phyloP scores from a whole-genome alignment of 345 rosid genomes.

The Lepidium sativum region DNA sequence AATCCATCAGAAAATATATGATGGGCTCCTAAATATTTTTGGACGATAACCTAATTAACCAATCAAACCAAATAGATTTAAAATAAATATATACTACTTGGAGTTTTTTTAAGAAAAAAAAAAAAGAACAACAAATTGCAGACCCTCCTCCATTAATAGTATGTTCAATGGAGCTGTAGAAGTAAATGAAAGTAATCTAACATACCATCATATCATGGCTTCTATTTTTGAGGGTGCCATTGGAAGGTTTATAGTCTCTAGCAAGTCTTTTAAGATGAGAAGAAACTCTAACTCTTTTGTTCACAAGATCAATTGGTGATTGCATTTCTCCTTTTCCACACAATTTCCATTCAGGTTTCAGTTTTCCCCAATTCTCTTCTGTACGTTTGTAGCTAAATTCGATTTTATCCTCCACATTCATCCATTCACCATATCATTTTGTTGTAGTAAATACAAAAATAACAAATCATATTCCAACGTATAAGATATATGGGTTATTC shows the following conservation, averaged over 20 bases:
- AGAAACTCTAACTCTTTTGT: conserved; percentile 43
- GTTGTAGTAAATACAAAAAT: not conserved
- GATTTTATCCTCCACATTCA: conserved; percentile 48
- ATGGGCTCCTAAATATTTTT: no score
- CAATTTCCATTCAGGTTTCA: conserved; percentile 48
- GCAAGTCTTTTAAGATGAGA: conserved; percentile 42
- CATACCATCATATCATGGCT: conserved; percentile 86
- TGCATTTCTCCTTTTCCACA: conserved; percentile 72
- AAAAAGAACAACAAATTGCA: no score
- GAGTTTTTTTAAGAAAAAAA: no score
- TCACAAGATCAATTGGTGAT: conserved; percentile 69
- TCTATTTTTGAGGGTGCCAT: conserved; percentile 58
- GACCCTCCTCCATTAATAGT: no score
- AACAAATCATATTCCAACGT: no score
- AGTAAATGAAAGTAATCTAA: no score
- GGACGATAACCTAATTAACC: no score
- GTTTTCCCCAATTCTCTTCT: conserved; percentile 52
- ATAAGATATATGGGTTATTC: no score
- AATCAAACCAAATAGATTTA: no score
- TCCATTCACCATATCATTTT: not conserved
- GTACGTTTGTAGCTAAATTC: conserved; percentile 43
- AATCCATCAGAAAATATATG: no score
- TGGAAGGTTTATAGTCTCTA: conserved; percentile 41
- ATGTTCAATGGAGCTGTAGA: no score
- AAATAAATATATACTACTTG: no score